Conservation (phyloP, 1,139 yeast species). For the Zygosaccharomyces pseudobailii region DNA sequence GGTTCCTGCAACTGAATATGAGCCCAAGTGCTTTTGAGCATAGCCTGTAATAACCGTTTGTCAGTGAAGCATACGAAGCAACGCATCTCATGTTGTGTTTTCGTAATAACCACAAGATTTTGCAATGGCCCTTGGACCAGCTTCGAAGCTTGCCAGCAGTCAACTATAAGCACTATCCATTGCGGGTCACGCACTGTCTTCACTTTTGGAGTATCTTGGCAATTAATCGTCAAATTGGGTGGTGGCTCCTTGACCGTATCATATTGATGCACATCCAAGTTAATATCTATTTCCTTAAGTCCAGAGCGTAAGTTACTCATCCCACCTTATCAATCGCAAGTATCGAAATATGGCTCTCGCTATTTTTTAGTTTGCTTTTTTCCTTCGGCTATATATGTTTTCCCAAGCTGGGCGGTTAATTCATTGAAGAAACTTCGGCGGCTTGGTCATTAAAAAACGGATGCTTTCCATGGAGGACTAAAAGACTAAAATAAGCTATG, state of each 20-base stretch:
- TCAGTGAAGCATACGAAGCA: not conserved
- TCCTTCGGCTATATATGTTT: accelerated
- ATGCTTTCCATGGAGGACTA: not conserved
- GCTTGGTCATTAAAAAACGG: slow-evolving; percentile 1
- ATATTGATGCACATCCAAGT: not conserved
- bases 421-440: slow-evolving; percentile 5
- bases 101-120: not conserved
- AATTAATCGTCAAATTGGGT: not conserved
- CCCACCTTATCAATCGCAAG: no score
- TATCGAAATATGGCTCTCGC: no score
- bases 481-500: not conserved
- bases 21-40: not conserved
- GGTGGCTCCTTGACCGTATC: not conserved
- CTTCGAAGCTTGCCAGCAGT: not conserved
- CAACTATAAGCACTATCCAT: not conserved
- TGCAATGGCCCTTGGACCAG: not conserved
- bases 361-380: no score
- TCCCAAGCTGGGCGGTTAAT: not conserved
- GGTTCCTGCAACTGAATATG: not conserved
- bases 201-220: no score
- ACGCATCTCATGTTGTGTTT: not conserved
- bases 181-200: not conserved
- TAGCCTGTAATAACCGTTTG: not conserved
- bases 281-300: not conserved
- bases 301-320: not conserved